phyloP scores from a whole-genome alignment of 805 yeast species.

The Nakazawaea siamensis region DNA sequence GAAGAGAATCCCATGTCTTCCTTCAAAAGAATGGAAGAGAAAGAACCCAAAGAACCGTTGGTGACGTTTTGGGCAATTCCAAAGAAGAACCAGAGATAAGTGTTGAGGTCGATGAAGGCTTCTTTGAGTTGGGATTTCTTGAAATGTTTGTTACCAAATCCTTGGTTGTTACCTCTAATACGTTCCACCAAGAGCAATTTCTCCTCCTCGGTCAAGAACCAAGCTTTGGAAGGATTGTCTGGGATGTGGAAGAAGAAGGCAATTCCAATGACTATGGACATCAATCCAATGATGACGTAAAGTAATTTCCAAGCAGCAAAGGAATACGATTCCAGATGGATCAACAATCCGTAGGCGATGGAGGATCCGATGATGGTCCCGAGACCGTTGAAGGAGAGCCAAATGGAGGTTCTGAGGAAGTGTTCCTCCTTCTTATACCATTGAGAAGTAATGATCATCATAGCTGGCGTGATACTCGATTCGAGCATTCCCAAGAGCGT shows the following conservation, averaged over 20 bases:
- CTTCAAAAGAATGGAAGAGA: constrained; percentile 31
- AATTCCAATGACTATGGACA: constrained; percentile 45
- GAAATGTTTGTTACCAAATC: constrained; percentile 47
- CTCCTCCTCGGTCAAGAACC: constrained; percentile 31
- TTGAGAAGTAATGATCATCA: constrained; percentile 43
- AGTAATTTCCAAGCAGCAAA: constrained; percentile 52
- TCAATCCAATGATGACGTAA: constrained; percentile 51
- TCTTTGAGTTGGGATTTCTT: constrained; percentile 47
- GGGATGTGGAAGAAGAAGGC: constrained; percentile 39
- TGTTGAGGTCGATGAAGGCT: constrained; percentile 38
- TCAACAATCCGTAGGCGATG: constrained; percentile 42
- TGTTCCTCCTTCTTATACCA: constrained; percentile 43
- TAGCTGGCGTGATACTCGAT: constrained; percentile 40
- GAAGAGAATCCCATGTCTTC: constrained; percentile 22
- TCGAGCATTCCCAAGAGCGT: constrained; percentile 42
- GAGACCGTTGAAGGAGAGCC: constrained; percentile 32
- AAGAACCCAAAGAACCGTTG: constrained; percentile 46
- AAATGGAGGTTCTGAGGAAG: constrained; percentile 29
- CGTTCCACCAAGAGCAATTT: constrained; percentile 39
- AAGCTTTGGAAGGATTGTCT: constrained; percentile 25
- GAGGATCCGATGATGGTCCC: constrained; percentile 37
- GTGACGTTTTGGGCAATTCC: constrained; percentile 42
- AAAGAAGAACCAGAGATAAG: constrained; percentile 36
- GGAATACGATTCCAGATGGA: constrained; percentile 26
- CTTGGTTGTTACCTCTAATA: constrained; percentile 46